Evolutionary conservation across 192 early-diverging fungal species (phyloP).

Genomic region (Bifiguratus adelaidae): DNA sequence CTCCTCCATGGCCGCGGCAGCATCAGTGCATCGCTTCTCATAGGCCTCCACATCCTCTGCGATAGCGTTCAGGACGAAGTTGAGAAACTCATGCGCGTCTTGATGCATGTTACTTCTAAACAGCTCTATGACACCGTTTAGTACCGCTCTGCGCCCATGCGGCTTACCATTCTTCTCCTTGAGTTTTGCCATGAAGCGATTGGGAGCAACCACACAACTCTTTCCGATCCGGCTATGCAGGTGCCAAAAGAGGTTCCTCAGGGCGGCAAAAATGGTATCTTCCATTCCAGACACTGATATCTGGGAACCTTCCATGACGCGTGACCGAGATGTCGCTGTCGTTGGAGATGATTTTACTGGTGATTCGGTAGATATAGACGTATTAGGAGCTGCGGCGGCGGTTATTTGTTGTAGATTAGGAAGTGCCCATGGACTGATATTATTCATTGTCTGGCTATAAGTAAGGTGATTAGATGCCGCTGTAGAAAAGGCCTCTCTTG

Average conservation of each 20-base stretch:
- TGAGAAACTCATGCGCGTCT: conserved; percentile 97
- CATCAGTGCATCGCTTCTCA: conserved; percentile 26
- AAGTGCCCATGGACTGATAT: too few relatives aligned
- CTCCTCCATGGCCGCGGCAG: conserved; percentile 4
- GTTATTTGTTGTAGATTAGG: too few relatives aligned
- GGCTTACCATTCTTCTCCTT: conserved; percentile 84
- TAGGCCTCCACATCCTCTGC: conserved; percentile 74
- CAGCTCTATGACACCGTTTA: conserved; percentile 46
- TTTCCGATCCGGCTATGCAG: conserved; percentile 79
- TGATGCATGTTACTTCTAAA: conserved; percentile 93
- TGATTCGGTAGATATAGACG: too few relatives aligned
- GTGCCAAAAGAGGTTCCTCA: conserved; percentile 79
- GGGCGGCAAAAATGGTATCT: conserved; percentile 74
- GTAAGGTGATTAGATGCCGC: too few relatives aligned
- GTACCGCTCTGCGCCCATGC: not conserved
- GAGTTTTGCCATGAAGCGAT: conserved; percentile 77
- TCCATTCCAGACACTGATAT: too few relatives aligned
- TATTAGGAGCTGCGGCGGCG: too few relatives aligned
- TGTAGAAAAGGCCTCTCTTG: too few relatives aligned
- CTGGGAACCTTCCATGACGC: too few relatives aligned
- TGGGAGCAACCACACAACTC: conserved; percentile 75
- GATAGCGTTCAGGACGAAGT: conserved; percentile 87
- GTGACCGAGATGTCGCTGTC: too few relatives aligned
- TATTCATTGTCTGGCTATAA: too few relatives aligned
- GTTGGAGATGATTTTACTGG: too few relatives aligned